These are phyloP conservation scores for Candida sanyiensis DNA, from an alignment of 805 yeast species.

Conservation along the genomic window DNA sequence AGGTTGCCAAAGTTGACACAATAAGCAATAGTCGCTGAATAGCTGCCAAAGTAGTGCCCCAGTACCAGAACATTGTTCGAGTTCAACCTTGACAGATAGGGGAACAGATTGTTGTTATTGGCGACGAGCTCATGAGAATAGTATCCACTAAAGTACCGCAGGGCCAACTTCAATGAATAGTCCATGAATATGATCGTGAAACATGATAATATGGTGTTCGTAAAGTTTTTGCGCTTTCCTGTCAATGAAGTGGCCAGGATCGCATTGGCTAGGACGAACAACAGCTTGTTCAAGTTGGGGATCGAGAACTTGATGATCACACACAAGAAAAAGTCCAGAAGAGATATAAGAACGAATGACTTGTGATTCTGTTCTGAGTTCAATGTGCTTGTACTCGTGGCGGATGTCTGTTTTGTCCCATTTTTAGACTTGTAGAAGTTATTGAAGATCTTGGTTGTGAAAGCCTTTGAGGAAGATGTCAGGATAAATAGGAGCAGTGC, in stretches of 20 bases:
- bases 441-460: constrained; percentile 14
- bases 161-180: constrained; percentile 8
- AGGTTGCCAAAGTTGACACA: constrained; percentile 16
- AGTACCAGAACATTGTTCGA: constrained; percentile 4
- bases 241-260: constrained; percentile 19
- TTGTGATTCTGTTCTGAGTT: constrained; percentile 5
- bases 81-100: constrained; percentile 15
- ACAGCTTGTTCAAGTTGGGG: constrained; percentile 20
- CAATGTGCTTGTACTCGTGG: not conserved
- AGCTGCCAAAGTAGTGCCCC: constrained; percentile 1
- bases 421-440: constrained; percentile 7
- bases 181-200: constrained; percentile 14
- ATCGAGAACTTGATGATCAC: constrained; percentile 16
- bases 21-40: constrained; percentile 4
- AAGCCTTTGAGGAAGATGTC: constrained; percentile 17
- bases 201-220: constrained; percentile 11
- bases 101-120: constrained; percentile 18
- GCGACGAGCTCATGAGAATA: not conserved
- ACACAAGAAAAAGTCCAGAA: constrained; percentile 19
- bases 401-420: not conserved
- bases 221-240: constrained; percentile 14
- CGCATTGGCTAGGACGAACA: constrained; percentile 22
- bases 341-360: constrained; percentile 15
- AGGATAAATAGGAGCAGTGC: constrained; percentile 15
- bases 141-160: constrained; percentile 2